These are phyloP conservation scores for Passalora sequoiae DNA, from an alignment of 2,329 filamentous ascomycete genomes.

Conservation along the genomic window DNA sequence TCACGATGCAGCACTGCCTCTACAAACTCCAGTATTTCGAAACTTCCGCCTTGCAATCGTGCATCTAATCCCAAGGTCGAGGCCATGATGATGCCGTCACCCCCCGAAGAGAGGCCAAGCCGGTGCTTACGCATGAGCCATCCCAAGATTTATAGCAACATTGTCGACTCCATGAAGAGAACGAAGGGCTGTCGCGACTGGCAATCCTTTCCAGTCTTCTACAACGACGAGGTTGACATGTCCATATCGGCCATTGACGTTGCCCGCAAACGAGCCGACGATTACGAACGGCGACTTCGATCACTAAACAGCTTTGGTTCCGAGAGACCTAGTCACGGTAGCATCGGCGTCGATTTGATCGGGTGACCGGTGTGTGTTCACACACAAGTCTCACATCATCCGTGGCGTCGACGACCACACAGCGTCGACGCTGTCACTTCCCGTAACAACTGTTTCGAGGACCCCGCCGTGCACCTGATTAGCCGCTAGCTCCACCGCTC, in stretches of 20 bases:
- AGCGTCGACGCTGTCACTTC: too few species aligned
- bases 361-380: conserved; percentile 13
- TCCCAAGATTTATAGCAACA: conserved; percentile 30
- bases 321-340: conserved; percentile 11
- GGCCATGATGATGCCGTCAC: conserved; percentile 34
- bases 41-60: conserved; percentile 30
- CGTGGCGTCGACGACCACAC: too few species aligned
- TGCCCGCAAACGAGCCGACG: conserved; percentile 23
- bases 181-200: conserved; percentile 31
- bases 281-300: conserved; percentile 27
- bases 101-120: conserved; percentile 23
- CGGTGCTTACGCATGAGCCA: conserved; percentile 31
- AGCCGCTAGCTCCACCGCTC: background rate
- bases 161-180: conserved; percentile 32
- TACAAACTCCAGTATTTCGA: conserved; percentile 31
- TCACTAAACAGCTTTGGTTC: conserved; percentile 24
- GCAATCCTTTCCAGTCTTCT: conserved; percentile 32
- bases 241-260: conserved; percentile 26
- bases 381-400: background rate
- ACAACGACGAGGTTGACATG: conserved; percentile 31
- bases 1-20: conserved; percentile 27
- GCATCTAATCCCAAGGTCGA: conserved; percentile 29
- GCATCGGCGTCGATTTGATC: conserved; percentile 25
- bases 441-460: too few species aligned
- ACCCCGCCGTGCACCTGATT: background rate